A percentile compares a stretch with the other conserved stretches of the same genome.
These are phyloP conservation scores for Ceratobasidium sp. DNA, from an alignment of 1,284 basidiomycete species.

Conservation along the genomic window DNA sequence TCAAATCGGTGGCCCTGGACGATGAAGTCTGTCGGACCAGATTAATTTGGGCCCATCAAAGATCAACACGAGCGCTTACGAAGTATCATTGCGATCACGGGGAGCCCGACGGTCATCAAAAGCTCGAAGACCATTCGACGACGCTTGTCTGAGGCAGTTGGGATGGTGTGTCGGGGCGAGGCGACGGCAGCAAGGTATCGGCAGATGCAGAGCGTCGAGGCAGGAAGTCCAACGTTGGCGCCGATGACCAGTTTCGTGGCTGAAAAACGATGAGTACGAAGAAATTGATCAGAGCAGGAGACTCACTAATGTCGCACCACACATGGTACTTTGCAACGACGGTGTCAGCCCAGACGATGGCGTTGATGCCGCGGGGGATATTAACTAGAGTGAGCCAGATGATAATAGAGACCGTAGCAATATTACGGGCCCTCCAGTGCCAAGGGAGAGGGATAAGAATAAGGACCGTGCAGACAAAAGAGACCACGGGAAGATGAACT, in stretches of 20 bases:
- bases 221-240: conserved; percentile 54
- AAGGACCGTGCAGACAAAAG: conserved; percentile 54
- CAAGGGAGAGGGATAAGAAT: conserved; percentile 57
- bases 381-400: conserved; percentile 70
- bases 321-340: conserved; percentile 53
- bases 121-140: conserved; percentile 65
- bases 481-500: conserved; percentile 47
- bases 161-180: conserved; percentile 53
- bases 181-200: conserved; percentile 59
- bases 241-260: conserved; percentile 53
- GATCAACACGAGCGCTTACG: conserved; percentile 64
- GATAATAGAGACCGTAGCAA: conserved; percentile 69
- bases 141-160: conserved; percentile 55
- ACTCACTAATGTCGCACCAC: conserved; percentile 62
- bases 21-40: conserved; percentile 65
- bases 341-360: conserved; percentile 59
- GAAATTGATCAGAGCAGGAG: not conserved
- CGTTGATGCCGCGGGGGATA: conserved; percentile 70
- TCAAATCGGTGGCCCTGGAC: conserved; percentile 80
- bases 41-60: too few species aligned
- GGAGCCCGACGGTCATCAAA: conserved; percentile 68
- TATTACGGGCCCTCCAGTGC: conserved; percentile 68
- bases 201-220: conserved; percentile 57
- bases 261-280: conserved; percentile 34
- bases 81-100: conserved; percentile 69